Base-by-base conservation (phyloP, 1,284 basidiomycete genomes). In the Cutaneotrichosporon sp. region DNA sequence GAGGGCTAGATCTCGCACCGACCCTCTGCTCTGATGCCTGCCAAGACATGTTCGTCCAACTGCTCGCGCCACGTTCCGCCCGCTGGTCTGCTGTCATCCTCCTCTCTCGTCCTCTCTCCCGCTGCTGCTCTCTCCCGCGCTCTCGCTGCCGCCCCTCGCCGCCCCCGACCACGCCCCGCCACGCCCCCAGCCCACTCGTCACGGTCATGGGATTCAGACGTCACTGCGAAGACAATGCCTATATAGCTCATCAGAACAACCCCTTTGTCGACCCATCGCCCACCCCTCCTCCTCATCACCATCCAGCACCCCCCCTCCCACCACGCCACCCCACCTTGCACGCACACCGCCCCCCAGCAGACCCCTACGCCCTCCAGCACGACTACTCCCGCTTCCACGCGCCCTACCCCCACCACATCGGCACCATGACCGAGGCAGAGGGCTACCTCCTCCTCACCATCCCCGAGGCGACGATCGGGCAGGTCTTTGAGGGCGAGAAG, bases 401-500 rank as follows among this genome's bases (percentile, higher is more conserved):
- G 4, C 31, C 29, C 18, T 29, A 33, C 27, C 29, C 27, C 2
- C 50, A 20, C 3, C n/a, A 31, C 50, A 34, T 22, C 33, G 34
- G 22, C 33, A 36, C 22, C 33, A 56, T 57, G 55, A 38, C 22
- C 9, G 54, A 46, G 33, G 27, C 43, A 7, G 51, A 60, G 43
- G 47, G 56, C 47, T 63, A 56, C 42, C 50, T 66, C 43, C 64
- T 66, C 56, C 56, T 66, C 45, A 58, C 58, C 10, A 11, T 66
- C 9, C 64, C 64, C 8, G 56, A 60, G 16, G 58, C 56, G 20
- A 58, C 33, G 16, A 52, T 64, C 34, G 22, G 8, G 18, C 58
- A 79, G 76, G 52, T 71, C 18, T 78, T 70, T 53, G 73, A 73
- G 14, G 74, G 70, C 6, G 61, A 75, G 46, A 62, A 64, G 13